Percentiles rank a stretch among this genome's conserved stretches.
Evolutionary conservation across 495 filamentous ascomycete genomes (phyloP).

Genomic region (Lentithecium fluviatile): DNA sequence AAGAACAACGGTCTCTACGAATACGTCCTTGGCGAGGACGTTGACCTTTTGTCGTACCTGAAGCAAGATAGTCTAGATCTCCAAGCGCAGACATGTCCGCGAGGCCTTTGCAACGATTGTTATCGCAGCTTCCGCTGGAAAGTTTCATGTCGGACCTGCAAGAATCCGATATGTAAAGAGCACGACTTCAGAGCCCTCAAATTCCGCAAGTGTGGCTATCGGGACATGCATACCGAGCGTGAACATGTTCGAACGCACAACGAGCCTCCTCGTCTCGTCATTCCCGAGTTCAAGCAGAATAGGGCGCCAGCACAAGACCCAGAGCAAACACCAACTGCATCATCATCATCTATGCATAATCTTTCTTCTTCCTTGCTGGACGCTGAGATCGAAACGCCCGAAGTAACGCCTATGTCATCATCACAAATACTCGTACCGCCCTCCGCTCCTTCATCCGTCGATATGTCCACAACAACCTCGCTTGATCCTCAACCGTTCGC

Average conservation of each 20-base stretch:
- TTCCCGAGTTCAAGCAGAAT: slow-evolving; percentile 34
- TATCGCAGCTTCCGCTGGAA: slow-evolving; percentile 60
- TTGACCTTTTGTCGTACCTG: slow-evolving; percentile 38
- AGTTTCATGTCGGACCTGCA: slow-evolving; percentile 58
- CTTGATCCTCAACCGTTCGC: slow-evolving; percentile 18
- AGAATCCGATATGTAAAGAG: slow-evolving; percentile 59
- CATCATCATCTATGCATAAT: slow-evolving; percentile 3
- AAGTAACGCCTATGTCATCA: slow-evolving; percentile 21
- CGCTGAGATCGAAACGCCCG: slow-evolving; percentile 3
- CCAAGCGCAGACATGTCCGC: slow-evolving; percentile 53
- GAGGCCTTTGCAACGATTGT: slow-evolving; percentile 61
- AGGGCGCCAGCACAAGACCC: slow-evolving; percentile 19
- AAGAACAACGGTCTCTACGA: slow-evolving; percentile 35
- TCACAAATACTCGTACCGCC: slow-evolving; percentile 33
- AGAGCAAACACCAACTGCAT: slow-evolving; percentile 10
- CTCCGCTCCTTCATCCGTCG: slow-evolving; percentile 14
- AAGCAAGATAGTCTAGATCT: slow-evolving; percentile 54
- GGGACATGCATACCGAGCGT: slow-evolving; percentile 54
- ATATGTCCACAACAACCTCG: slow-evolving; percentile 31
- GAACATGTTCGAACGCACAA: slow-evolving; percentile 36
- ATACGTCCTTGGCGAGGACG: slow-evolving; percentile 33
- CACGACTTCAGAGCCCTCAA: slow-evolving; percentile 62
- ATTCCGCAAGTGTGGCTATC: slow-evolving; percentile 59
- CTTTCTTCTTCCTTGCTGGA: neutral
- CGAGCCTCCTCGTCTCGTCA: slow-evolving; percentile 26